Conservation (phyloP, 2,329 filamentous ascomycete genomes). For the Calonectria pteridis region DNA sequence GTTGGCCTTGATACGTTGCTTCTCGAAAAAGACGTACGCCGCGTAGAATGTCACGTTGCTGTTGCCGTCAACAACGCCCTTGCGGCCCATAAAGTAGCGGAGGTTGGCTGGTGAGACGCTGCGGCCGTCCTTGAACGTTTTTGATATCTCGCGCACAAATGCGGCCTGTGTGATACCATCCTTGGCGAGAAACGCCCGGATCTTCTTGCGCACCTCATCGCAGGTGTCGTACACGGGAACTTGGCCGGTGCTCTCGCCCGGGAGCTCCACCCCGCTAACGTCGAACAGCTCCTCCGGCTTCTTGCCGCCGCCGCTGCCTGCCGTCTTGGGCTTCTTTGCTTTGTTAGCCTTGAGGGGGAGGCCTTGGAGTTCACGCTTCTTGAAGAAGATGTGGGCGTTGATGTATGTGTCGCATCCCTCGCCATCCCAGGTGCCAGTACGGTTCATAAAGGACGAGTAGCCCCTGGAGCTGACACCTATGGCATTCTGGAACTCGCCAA, state of each 20-base stretch:
- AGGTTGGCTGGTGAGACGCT: constrained; percentile 60
- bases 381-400: constrained; percentile 60
- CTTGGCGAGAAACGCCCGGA: constrained; percentile 59
- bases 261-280: constrained; percentile 57
- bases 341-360: constrained; percentile 52
- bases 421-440: constrained; percentile 56
- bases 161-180: constrained; percentile 63
- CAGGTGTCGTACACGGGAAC: constrained; percentile 69
- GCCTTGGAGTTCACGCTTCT: constrained; percentile 62
- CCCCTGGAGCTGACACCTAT: constrained; percentile 53
- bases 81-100: constrained; percentile 62
- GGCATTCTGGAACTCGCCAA: constrained; percentile 60
- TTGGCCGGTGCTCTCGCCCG: constrained; percentile 58
- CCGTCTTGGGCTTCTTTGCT: constrained; percentile 46
- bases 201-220: constrained; percentile 69
- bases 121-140: constrained; percentile 52
- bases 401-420: constrained; percentile 49
- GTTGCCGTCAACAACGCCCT: constrained; percentile 61
- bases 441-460: constrained; percentile 62
- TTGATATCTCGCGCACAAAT: constrained; percentile 63
- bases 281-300: constrained; percentile 51
- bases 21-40: constrained; percentile 71
- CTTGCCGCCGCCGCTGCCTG: constrained; percentile 38
- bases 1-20: constrained; percentile 62
- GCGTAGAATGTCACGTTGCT: constrained; percentile 64